Base-by-base conservation (phyloP, 2,329 filamentous ascomycete species). In the Dothistroma septosporum region DNA sequence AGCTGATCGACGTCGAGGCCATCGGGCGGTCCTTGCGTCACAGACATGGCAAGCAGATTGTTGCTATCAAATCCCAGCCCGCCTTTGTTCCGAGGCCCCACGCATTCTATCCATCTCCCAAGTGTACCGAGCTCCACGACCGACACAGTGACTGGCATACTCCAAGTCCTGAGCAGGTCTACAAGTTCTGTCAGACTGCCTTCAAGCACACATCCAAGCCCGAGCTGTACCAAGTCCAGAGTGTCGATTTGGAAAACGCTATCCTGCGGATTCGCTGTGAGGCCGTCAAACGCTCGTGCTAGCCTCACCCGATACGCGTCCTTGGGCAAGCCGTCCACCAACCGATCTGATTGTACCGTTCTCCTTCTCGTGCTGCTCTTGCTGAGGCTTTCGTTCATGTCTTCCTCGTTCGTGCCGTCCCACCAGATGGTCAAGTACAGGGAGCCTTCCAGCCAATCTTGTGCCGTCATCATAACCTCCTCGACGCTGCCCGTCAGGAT, bases 361-460 rank as follows among this genome's bases (percentile, higher is more conserved):
- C 72, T 73, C 52, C 61, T 62, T 8, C 63, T 63, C 55, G 78
- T 63, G 12, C 76, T 76, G 37, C 76, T 77, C 58, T 78, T 76
- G 61, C 76, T 80, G 33, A 81, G 73, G 64, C 75, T 80, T 55
- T 74, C 77, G 41, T 75, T 70, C 1, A 74, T 65, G 31, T 76
- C 66, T 1, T 79, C 76, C 10, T 87, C 82, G 61, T 86, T 84
- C n/a, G 85, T 84, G 62, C 94, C 91, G 71, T 96, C 88, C 92
- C 92, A 96, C 93, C 93, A 97, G 6, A 89, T 87, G 33, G 92
- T 87, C 54, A 97, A 78, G 1, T 88, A 90, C 61, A 97, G 78
- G 0, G 88, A 89, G 0, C 91, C 92, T 77, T 97, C 93, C 55
- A 93, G 86, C 93, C 93, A 97, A 75, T 97, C 92, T 70, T 93